phyloP scores from a whole-genome alignment of 176 grass and related monocot genomes.

The Typha latifolia region DNA sequence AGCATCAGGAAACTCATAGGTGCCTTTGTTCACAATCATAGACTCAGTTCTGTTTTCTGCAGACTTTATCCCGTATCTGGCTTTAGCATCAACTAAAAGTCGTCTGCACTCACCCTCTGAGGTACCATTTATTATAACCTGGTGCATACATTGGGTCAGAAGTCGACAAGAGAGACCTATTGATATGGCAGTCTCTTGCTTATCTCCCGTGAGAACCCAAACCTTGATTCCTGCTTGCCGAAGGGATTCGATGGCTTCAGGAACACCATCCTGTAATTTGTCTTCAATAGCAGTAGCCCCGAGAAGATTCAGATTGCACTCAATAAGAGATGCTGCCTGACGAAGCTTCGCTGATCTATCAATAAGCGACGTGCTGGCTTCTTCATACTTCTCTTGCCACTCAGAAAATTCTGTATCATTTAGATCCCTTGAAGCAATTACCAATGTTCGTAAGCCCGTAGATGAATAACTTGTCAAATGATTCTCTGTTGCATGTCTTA shows the following conservation, averaged over 20 bases:
- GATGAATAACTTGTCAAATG: conserved; percentile 69
- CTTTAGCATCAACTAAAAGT: conserved; percentile 86
- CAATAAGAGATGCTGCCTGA: conserved; percentile 69
- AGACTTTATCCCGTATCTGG: conserved; percentile 51
- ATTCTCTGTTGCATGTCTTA: conserved; percentile 54
- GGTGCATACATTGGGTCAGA: conserved; percentile 68
- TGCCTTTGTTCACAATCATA: conserved; percentile 16
- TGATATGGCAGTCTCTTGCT: conserved; percentile 99
- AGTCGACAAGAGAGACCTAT: conserved; percentile 87
- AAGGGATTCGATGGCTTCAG: conserved; percentile 91
- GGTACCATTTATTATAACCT: conserved; percentile 88
- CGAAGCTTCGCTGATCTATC: conserved; percentile 92
- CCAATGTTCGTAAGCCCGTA: conserved; percentile 79
- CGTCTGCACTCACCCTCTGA: conserved; percentile 73
- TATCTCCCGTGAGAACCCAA: conserved; percentile 98
- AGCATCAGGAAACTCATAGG: conserved; percentile 26
- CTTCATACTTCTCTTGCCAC: conserved; percentile 86
- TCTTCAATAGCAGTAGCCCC: conserved; percentile 93
- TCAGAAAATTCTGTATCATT: conserved; percentile 63
- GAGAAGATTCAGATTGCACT: conserved; percentile 76
- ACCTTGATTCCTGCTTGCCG: conserved; percentile 96
- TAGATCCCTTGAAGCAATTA: conserved; percentile 67
- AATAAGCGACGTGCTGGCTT: conserved; percentile 86
- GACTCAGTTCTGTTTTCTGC: conserved; percentile 22
- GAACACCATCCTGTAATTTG: conserved; percentile 98